Evolutionary conservation across 768 basidiomycete genomes (phyloP), one percentile per base, ranked within the genome.

Genomic region (Russula sp.): DNA sequence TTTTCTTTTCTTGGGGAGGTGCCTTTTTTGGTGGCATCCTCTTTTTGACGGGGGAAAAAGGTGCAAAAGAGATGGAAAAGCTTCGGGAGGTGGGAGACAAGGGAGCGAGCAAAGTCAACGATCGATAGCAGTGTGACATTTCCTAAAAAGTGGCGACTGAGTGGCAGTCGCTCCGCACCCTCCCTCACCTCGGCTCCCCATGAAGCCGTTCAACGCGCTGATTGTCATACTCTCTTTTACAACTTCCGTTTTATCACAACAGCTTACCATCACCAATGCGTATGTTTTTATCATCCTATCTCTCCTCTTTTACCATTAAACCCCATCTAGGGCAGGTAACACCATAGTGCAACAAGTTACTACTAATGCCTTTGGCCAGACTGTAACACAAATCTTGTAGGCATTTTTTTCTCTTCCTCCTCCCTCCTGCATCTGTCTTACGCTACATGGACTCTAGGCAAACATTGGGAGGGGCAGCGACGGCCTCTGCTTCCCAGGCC

Each of bases 11-110:
- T 13, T 79, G 78, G 28, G 75, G 80, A 58, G 79, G 78, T 59
- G 86, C 86, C 77, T 96, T 95, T 79, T 93, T 95, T 16, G 95
- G 95, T 3, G 93, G 88, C 94, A 96, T 97, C 73, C 77, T 91
- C 69, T 76, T 84, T 77, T 87, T 87, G 55, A 75, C 76, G 61
- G 74, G 62, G 26, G 73, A 68, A 55, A 74, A 64, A 26, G 72
- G 67, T 46, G 73, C 63, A 58, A 73, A 57, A 20, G 82, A 80
- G 40, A 77, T 67, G 9, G 81, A 80, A 69, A 79, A 76, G 6
- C 68, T 48, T 30, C 73, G 70, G 64, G 57, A 13, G 57, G 34
- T 20, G 28, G 40, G 13, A 42, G 62, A 7, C 51, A 50, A 40
- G 34, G 40, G 54, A 55, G 36, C 18, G 51, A 36, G 50, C 54